Evolutionary conservation across 441 rosid genomes (phyloP).

Genomic region (Eruca vesicaria): DNA sequence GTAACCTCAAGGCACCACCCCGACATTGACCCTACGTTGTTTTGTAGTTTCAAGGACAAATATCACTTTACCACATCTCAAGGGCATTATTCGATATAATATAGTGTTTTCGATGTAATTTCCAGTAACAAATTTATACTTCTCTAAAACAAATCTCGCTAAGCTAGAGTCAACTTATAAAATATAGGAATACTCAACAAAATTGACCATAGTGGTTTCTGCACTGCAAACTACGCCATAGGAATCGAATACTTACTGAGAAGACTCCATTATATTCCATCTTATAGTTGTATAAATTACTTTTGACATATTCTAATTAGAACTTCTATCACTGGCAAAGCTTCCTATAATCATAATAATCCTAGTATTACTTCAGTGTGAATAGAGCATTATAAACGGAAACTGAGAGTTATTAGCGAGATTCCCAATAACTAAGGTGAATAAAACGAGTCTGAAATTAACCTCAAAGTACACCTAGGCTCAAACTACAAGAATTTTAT

Average conservation of each 20-base stretch:
- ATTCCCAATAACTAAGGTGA: not conserved
- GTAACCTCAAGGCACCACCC: slow-evolving; percentile 33
- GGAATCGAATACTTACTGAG: not conserved
- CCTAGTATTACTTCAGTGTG: not conserved
- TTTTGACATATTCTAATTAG: not conserved
- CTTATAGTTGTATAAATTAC: no score
- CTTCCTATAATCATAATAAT: not conserved
- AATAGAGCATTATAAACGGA: not conserved
- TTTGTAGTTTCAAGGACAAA: slow-evolving; percentile 14
- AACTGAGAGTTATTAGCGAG: not conserved
- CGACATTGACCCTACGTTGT: slow-evolving; percentile 24
- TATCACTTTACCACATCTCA: slow-evolving; percentile 20
- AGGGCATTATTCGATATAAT: slow-evolving; percentile 7
- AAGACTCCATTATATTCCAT: no score
- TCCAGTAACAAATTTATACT: not conserved
- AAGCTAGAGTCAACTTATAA: slow-evolving; percentile 15
- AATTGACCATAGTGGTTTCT: slow-evolving; percentile 6
- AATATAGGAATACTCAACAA: not conserved
- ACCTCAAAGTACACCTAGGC: slow-evolving; percentile 20
- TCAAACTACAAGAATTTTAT: slow-evolving; percentile 25
- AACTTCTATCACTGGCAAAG: not conserved
- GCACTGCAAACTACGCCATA: not conserved
- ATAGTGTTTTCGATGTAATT: not conserved
- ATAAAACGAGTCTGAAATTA: not conserved
- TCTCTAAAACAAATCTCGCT: not conserved